Base-by-base conservation (phyloP, 2,329 filamentous ascomycete species). In the Pseudogymnoascus sp. region DNA sequence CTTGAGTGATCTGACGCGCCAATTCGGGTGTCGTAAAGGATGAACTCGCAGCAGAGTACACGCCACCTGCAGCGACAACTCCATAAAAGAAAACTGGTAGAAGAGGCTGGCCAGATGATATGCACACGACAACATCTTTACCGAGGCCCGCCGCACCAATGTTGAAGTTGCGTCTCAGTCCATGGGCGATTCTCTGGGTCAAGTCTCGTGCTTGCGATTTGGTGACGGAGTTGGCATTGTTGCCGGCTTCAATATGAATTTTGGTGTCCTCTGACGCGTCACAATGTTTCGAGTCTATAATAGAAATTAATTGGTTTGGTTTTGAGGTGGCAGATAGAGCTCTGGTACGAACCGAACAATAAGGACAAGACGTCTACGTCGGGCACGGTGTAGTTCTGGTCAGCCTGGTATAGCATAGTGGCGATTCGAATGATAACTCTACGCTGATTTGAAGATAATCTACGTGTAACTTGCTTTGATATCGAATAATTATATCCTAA, bases 31-130 rank as follows among this genome's bases (percentile, higher is more conserved):
- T 78, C 0, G 90, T 86, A 68, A 86, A 91, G 4, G 79, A 80
- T 0, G 88, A 88, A 66, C 91, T 91, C 1, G 88, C 88, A 26
- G 89, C 90, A 0, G 86, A 89, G 76, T 93, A 93, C 62, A 93
- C 78, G 1, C 88, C 89, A 3, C 89, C 89, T 0, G 90, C 88
- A 83, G 91, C 91, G 62, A 91, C 79, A 18, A 89, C 80, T 14
- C 90, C 90, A 73, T 91, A 79, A 63, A 93, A 84, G 1, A 90
- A 78, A 0, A 84, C 78, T 0, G 90, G 87, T 71, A 86, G 75
- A 5, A 84, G 75, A 54, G 79, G 79, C 67, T 86, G 81, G 1
- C 85, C 84, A 0, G 80, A 79, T 0, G 81, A 83, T 31, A 86
- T 79, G n/a, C 80, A 77, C 3, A 84, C 80, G 11, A 86, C 80